Evolutionary conservation across 306 rosid species (phyloP).

Genomic region (Sesbania bispinosa): DNA sequence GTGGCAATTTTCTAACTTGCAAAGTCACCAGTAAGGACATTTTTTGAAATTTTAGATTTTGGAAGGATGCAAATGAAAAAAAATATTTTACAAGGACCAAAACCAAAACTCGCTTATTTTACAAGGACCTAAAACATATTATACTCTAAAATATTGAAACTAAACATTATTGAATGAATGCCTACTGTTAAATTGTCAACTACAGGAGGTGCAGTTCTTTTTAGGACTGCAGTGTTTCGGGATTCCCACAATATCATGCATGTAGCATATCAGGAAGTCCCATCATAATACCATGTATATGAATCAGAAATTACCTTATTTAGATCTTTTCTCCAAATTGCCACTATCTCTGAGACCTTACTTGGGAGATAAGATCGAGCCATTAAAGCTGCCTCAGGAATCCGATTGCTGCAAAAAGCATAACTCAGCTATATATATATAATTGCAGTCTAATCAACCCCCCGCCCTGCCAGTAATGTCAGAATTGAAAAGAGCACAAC

Average conservation of each 20-base stretch:
- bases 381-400: slow-evolving; percentile 99
- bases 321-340: slow-evolving; percentile 96
- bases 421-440: slow-evolving; percentile 22
- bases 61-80: too few species aligned
- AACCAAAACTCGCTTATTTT: too few species aligned
- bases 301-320: slow-evolving; percentile 55
- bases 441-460: slow-evolving; percentile 12
- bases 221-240: not conserved
- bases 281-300: not conserved
- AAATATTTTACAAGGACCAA: too few species aligned
- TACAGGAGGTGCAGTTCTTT: not conserved
- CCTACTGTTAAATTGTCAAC: not conserved
- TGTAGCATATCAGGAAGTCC: not conserved
- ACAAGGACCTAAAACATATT: too few species aligned
- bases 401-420: slow-evolving; percentile 72
- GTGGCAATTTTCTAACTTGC: too few species aligned
- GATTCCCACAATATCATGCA: not conserved
- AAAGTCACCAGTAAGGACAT: too few species aligned
- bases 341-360: slow-evolving; percentile 93
- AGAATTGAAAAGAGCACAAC: not conserved
- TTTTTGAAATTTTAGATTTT: too few species aligned
- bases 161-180: not conserved
- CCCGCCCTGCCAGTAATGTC: slow-evolving; percentile 2
- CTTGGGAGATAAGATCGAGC: slow-evolving; percentile 99
- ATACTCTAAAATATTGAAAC: too few species aligned